Conservation (phyloP, 345 rosid genomes). For the Citrus inodora region DNA sequence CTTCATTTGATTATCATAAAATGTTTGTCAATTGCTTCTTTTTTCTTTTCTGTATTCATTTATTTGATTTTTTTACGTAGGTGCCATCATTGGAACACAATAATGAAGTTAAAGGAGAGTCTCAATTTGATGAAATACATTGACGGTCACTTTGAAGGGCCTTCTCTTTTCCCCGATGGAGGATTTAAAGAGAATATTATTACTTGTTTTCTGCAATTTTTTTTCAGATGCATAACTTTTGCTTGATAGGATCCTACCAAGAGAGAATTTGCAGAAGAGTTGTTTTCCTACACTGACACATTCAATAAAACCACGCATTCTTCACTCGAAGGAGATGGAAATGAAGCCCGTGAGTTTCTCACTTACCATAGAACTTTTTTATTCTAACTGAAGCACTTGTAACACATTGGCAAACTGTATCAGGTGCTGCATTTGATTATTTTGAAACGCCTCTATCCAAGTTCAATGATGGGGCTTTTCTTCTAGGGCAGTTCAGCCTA, state of each 20-base stretch:
- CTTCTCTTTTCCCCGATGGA: slow-evolving; percentile 68
- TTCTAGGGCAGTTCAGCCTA: slow-evolving; percentile 72
- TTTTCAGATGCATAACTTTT: not conserved
- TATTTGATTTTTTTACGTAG: slow-evolving; percentile 24
- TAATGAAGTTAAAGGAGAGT: slow-evolving; percentile 76
- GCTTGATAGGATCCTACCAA: slow-evolving; percentile 56
- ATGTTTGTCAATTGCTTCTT: not conserved
- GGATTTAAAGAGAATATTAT: slow-evolving; percentile 1
- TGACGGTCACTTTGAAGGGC: slow-evolving; percentile 73
- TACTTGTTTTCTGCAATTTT: not conserved
- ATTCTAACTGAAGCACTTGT: not conserved
- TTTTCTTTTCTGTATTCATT: not conserved
- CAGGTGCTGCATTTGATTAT: slow-evolving; percentile 65
- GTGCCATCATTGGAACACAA: slow-evolving; percentile 86
- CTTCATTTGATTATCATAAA: not conserved
- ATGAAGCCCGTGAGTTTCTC: slow-evolving; percentile 34
- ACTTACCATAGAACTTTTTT: not conserved
- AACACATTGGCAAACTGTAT: not conserved
- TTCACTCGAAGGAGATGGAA: slow-evolving; percentile 55
- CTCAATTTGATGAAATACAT: slow-evolving; percentile 72
- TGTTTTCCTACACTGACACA: slow-evolving; percentile 48
- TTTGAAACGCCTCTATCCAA: slow-evolving; percentile 64
- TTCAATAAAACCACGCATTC: slow-evolving; percentile 32
- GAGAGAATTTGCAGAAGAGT: slow-evolving; percentile 67
- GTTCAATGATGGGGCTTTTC: slow-evolving; percentile 70